Evolutionary conservation across 148 eudicot species (phyloP).

Genomic region (Talinum fruticosum): DNA sequence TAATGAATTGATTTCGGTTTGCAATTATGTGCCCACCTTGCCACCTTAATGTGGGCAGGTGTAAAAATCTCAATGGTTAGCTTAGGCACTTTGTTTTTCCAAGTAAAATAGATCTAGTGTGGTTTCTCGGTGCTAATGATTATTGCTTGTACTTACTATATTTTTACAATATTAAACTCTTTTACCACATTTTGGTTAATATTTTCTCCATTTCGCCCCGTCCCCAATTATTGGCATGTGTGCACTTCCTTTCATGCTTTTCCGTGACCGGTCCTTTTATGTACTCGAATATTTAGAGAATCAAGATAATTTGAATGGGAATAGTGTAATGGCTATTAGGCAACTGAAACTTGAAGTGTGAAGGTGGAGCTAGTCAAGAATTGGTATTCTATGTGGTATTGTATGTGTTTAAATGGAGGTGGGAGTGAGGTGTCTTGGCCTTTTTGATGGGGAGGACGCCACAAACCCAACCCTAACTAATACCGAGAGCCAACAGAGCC

Average conservation of each 20-base stretch:
- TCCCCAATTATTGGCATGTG: background rate
- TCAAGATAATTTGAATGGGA: background rate
- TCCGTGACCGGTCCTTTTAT: background rate
- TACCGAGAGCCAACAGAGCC: no score
- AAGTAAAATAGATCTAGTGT: no score
- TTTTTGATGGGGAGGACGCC: no score
- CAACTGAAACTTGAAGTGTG: background rate
- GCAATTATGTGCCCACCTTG: background rate
- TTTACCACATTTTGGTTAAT: background rate
- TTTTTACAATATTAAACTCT: background rate
- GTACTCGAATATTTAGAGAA: background rate
- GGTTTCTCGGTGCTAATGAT: background rate
- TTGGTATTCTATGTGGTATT: background rate
- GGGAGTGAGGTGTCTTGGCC: no score
- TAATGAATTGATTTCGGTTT: background rate
- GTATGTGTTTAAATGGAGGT: background rate
- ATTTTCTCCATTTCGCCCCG: background rate
- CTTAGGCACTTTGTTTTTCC: background rate
- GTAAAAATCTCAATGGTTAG: background rate
- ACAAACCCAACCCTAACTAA: no score
- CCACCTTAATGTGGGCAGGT: no score
- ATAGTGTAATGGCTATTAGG: background rate
- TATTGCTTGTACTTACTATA: background rate
- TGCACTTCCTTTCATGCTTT: background rate
- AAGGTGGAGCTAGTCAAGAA: background rate